Conservation (phyloP, 2,329 filamentous ascomycete genomes). For the Setomelanomma holmii region DNA sequence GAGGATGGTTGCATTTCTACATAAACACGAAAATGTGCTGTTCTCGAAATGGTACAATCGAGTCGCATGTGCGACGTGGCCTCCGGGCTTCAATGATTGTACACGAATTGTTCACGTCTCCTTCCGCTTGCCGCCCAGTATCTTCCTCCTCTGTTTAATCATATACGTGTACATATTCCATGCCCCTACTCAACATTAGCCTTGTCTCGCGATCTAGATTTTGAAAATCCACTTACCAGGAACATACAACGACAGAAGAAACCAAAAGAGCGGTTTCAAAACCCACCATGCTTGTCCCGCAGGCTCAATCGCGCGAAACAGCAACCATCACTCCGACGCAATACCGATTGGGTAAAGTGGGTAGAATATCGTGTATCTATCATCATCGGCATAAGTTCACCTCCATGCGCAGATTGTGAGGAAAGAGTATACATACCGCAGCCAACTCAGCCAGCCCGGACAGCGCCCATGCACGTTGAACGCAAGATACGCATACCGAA, state of each 20-base stretch:
- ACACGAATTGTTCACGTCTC: constrained; percentile 1
- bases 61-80: too few species aligned
- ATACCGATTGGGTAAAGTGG: constrained; percentile 35
- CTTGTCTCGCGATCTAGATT: neutral
- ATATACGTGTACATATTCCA: constrained; percentile 39
- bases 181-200: constrained; percentile 20
- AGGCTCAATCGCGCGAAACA: constrained; percentile 23
- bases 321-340: constrained; percentile 36
- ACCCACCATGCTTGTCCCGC: constrained; percentile 13
- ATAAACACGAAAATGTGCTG: too few species aligned
- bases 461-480: constrained; percentile 28
- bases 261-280: constrained; percentile 27
- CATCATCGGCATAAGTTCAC: neutral
- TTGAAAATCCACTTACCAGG: constrained; percentile 23
- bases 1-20: too few species aligned
- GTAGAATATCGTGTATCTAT: constrained; percentile 32
- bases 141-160: constrained; percentile 34
- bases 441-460: constrained; percentile 20
- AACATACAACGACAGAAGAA: constrained; percentile 28
- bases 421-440: constrained; percentile 16
- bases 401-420: neutral
- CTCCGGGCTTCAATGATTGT: too few species aligned
- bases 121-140: constrained; percentile 8
- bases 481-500: constrained; percentile 31
- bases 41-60: too few species aligned